Evolutionary conservation across 257 asterid species (phyloP).

Genomic region (Paulownia fortunei): DNA sequence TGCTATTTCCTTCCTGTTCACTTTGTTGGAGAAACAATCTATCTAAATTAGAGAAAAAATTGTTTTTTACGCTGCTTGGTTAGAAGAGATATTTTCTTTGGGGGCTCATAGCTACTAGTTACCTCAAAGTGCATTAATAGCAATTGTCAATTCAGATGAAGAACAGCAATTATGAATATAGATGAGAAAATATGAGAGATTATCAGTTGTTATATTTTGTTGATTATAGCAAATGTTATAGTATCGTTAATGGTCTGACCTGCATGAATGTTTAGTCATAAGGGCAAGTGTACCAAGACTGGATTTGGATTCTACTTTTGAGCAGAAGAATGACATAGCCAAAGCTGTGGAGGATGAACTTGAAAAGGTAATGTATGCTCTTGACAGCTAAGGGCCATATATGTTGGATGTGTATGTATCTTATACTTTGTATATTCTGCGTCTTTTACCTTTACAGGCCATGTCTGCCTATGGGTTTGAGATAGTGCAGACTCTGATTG

Average conservation of each 20-base stretch:
- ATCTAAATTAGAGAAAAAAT: neutral
- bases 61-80: neutral
- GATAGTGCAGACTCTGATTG: conserved; percentile 87
- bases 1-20: neutral
- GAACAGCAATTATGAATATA: neutral
- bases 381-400: neutral
- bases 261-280: conserved; percentile 50
- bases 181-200: neutral
- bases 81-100: neutral
- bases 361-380: conserved; percentile 56
- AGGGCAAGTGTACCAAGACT: conserved; percentile 81
- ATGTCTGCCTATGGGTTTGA: conserved; percentile 87
- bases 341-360: conserved; percentile 86
- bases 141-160: neutral
- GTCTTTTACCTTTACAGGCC: conserved; percentile 50
- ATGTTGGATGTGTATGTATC: neutral
- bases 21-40: neutral
- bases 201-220: neutral
- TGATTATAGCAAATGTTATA: conserved; percentile 7
- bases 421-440: neutral
- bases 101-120: neutral
- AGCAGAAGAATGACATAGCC: conserved; percentile 84
- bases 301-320: conserved; percentile 68
- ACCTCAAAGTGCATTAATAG: neutral
- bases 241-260: conserved; percentile 5